Base-by-base conservation (phyloP, 2,329 filamentous ascomycete genomes). In the Furcasterigmium sp. region DNA sequence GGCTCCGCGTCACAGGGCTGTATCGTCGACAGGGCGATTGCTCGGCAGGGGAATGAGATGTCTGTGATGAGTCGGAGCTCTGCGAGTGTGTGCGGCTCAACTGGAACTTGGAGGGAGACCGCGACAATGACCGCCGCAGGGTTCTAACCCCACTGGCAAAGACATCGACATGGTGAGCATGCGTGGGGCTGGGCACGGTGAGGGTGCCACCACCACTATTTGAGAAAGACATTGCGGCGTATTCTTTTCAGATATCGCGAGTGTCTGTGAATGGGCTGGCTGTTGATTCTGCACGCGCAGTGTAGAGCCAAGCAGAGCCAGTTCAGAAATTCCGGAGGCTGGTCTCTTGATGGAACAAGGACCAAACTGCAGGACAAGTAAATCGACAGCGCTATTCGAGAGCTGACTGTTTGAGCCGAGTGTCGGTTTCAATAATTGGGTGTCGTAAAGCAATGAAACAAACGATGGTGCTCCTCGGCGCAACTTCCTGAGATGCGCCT, bases 101-200 rank as follows among this genome's bases (percentile, higher is more conserved):
- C 44, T 79, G 76, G 61, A 93, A 91, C 63, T 93, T 95, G 25
- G 91, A 95, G 10, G 91, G 91, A n/a, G 91, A 96, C 55, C 90
- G 80, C 45, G 91, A 96, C 50, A 96, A 75, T 20, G 91, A 95
- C 54, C 89, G 86, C 51, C 91, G 80, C 46, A 96, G 73, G 56
- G 89, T 87, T 58, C 88, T 80, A 50, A 95, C 86, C 46, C 87
- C 84, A 40, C 87, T 82, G 48, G 86, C 84, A 42, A 60, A 59
- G 51, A 88, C 82, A 69, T 95, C 87, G 56, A 91, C 85, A 65
- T 87, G 84, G 62, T 88, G 87, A 48, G 82, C 80, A 56, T 87
- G 83, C 38, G 87, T 91, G 46, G 91, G 91, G 49, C 91, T 95
- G 51, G 89, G 84, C 55, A 95, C 75, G 58, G 93, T 89, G 56